Evolutionary conservation across 2,329 filamentous ascomycete genomes (phyloP).

Genomic region (Apiospora saccharicola): DNA sequence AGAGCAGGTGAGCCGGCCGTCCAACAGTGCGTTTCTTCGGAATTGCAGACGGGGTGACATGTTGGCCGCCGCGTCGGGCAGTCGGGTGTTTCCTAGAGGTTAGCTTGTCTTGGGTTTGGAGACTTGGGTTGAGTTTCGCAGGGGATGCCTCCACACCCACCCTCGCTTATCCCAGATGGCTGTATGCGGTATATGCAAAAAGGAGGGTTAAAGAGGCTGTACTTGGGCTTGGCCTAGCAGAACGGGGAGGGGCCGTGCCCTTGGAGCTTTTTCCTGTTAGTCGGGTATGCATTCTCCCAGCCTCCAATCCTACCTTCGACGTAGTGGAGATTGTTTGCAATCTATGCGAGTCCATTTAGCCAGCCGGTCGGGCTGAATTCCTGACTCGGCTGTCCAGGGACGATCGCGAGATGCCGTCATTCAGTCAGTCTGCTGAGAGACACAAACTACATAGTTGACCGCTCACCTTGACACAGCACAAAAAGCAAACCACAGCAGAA

Average conservation of each 20-base stretch:
- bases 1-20: constrained; percentile 14
- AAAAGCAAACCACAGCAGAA: background rate
- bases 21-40: constrained; percentile 9
- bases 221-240: background rate
- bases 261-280: background rate
- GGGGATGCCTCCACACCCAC: constrained; percentile 1
- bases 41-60: constrained; percentile 5
- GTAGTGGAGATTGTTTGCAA: constrained; percentile 16
- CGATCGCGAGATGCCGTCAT: background rate
- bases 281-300: background rate
- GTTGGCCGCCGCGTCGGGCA: constrained; percentile 1
- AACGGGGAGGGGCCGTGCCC: background rate
- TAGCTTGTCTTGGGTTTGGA: constrained; percentile 4
- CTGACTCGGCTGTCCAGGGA: background rate
- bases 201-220: background rate
- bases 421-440: background rate
- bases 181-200: background rate
- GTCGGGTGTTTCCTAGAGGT: constrained; percentile 17
- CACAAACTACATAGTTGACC: background rate
- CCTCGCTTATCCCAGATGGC: background rate
- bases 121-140: background rate
- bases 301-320: background rate
- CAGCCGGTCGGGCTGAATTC: background rate
- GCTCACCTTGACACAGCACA: background rate
- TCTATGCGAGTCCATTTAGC: constrained; percentile 11